Evolutionary conservation across 805 yeast species (phyloP), one percentile per base, ranked within the genome.

Genomic region (Candida nonsorbophila): DNA sequence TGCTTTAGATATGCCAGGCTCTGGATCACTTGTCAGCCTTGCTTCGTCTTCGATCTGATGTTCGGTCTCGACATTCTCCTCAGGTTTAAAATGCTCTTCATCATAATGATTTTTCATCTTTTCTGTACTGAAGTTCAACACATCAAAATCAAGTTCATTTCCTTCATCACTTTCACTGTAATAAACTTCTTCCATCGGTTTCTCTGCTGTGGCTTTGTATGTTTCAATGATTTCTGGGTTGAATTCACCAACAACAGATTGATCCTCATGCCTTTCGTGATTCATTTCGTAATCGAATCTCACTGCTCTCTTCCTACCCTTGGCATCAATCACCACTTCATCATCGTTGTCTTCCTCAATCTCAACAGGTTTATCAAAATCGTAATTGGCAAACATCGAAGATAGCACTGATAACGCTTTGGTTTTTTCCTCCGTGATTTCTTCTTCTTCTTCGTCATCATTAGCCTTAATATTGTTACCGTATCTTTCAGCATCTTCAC

Each of bases 141-240:
- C 36, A 27, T 55, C 64, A 27, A 58, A 36, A 25, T 60, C 68
- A 23, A 61, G 27, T 13, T 61, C 67, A 33, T 63, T 61, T 1
- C 67, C 68, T 33, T 57, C 64, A 34, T 62, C 68, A 32, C 51
- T 51, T 38, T 62, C 69, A 25, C 54, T 58, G 28, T 50, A 62
- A 32, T 60, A 55, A 3, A 47, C 46, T 27, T 54, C 58, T 16
- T 47, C 57, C 6, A 36, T 29, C 4, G 62, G 57, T 24, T 42
- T 43, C 23, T 47, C 51, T 6, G 37, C 42, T 4, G 37, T 22
- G 8, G 40, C 32, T 24, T 41, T 51, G 33, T 44, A 55, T 18
- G 45, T 45, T 12, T 51, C 52, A 17, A 57, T 39, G 10, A 49
- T 30, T 1, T 40, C 25, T 12, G 41, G 25, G 25, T 51, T 51